Base-by-base conservation (phyloP, 176 grass and related monocot genomes). In the Tuctoria greenei region DNA sequence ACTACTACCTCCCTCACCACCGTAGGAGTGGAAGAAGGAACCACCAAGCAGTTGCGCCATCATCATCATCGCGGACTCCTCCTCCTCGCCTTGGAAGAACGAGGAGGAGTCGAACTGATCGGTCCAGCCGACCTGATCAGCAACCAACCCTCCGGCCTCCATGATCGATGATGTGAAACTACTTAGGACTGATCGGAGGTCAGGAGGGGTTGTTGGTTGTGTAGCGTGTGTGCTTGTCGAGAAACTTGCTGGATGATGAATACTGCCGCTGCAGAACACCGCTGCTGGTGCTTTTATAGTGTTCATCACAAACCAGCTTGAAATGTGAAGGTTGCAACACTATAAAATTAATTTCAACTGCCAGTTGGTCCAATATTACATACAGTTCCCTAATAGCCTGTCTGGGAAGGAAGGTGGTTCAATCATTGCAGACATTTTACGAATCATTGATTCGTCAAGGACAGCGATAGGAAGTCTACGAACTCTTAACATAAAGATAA, bases 221-320 rank as follows among this genome's bases (percentile, higher is more conserved):
- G 79, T 71, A 72, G 28, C 35, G 66, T 86, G 60, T 13, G 42
- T 72, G 69, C 40, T 44, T n/a, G n/a, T n/a, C 69, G 84, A 80
- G 46, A 60, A 76, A 27, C 41, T 87, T 69, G 69, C 74, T 88
- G 51, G 82, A 44, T 88, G 85, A 88, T 88, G 85, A 88, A 51
- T 78, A 66, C 25, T 81, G 77, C 25, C 77, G 77, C 15, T 86
- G 75, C 72, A 72, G 50, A 79, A 66, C 86, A 46, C 49, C 69
- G 47, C 23, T 77, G 47, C 23, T 77, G 55, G 65, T 86, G 60
- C 70, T 84, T 86, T 89, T 93, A 90, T 89, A 89, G 77, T 88
- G 86, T 79, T 76, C 46, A 82, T 76, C 46, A 82, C 68, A 37
- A 60, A 37, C 40, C 14, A 47, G 42, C 28, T 79, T 34, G 55